Evolutionary conservation across 2,329 filamentous ascomycete species (phyloP), one percentile per base, ranked within the genome.

Genomic region (Hypomyces perniciosus): DNA sequence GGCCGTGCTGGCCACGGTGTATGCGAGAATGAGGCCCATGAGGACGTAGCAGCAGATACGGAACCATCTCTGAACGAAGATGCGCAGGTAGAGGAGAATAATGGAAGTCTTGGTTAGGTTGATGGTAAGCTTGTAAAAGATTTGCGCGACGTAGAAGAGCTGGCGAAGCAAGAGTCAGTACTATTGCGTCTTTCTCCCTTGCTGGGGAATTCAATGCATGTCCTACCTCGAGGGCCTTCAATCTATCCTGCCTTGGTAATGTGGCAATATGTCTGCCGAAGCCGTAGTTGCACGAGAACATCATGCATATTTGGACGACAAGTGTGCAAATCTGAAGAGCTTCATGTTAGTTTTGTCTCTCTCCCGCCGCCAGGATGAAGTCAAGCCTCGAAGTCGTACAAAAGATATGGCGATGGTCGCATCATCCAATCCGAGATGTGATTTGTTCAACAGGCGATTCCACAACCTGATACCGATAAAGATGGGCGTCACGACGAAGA

Each of bases 31-130:
- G 47, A 78, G 61, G 43, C 57, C 58, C 26, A 76, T 60, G 35
- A 78, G 61, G 12, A 64, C 50, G 51, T 69, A 69, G 52, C 71
- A 76, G 34, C 68, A 61, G 3, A 68, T 64, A 7, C 71, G 68
- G 56, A 80, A 79, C 62, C 67, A 72, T 42, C 54, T 65, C 43
- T 74, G 67, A 26, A 74, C 65, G 52, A 80, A 81, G 43, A 80
- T 77, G 28, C 76, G 74, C 26, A 77, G 73, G 56, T 80, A 81
- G 13, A 81, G 68, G 3, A 78, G 63, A 6, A 79, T 61, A 46
- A 79, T 76, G 3, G 77, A 79, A 2, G 71, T 62, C 56, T 81
- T 80, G 2, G 74, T 78, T 31, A 78, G 62, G 58, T 76, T 77
- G 52, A 80, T 74, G 39, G 73, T 74, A 54, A 77, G 62, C 56